Base-by-base conservation (phyloP, 2,329 filamentous ascomycete species). In the Scortechinia acanthostroma region DNA sequence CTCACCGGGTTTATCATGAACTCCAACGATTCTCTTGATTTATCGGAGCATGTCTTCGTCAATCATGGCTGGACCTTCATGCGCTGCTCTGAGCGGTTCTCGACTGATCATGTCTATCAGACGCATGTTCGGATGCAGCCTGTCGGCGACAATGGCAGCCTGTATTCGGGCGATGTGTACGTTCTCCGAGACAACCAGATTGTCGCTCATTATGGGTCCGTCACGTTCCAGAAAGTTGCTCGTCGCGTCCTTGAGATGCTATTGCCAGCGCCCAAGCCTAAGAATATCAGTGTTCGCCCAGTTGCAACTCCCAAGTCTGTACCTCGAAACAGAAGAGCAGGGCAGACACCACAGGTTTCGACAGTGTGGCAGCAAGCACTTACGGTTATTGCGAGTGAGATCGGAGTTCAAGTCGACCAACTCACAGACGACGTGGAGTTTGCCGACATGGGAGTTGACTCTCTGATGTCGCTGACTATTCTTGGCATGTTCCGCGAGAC, bases 401-500 rank as follows among this genome's bases (percentile, higher is more conserved):
- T 6, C 17, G 35, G 10, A 6, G 10, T 40, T 6, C 10, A 10
- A 17, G 10, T 10, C 13, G 6, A 13, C 17, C 10, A 40, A 6
- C 17, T 40, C 10, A 40, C 35, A 10, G 17, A 40, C 17, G 35
- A 40, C 35, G 17, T 6, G 35, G 35, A 13, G 6, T 40, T 40
- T 40, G 35, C 35, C 20, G 17, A 10, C 17, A 6, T 40, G 10
- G 35, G 35, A 10, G 35, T 40, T 6, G 35, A 40, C 35, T 40
- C 35, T 13, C 35, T 40, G 13, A 30, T 30, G 25, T 30, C 25
- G 10, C 25, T 30, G 19, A 77, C 74, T 4, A 74, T 82, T 37
- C 69, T 68, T 21, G 76, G 73, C 21, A 69, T 73, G 21, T 68
- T 82, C 43, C 71, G 74, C 10, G 76, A 80, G 50, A 75, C 81